Conservation (phyloP, 1,284 basidiomycete species). For the Melampsora americana region DNA sequence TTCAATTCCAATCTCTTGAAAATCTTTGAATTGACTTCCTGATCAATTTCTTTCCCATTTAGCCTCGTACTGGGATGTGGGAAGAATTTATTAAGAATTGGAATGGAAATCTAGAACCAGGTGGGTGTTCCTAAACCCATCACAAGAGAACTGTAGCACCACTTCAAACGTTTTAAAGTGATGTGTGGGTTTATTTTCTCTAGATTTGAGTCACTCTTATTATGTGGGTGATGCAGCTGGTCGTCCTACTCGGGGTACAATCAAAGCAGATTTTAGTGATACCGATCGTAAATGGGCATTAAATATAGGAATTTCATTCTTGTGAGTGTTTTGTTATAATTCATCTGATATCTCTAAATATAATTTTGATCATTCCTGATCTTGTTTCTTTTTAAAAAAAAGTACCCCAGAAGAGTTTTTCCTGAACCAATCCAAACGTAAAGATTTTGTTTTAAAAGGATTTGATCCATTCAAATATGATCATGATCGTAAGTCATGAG, state of each 20-base stretch:
- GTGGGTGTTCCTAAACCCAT: too few relatives aligned
- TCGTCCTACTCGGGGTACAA: conserved; percentile 55
- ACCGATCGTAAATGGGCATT: conserved; percentile 61
- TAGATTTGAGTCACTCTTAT: conserved; percentile 58
- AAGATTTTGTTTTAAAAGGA: conserved; percentile 61
- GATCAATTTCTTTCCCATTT: background rate
- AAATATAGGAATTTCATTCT: conserved; percentile 15
- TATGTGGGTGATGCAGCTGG: conserved; percentile 91
- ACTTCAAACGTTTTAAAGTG: background rate
- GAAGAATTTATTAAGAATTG: conserved; percentile 50
- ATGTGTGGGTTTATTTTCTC: background rate
- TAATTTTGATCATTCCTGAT: background rate
- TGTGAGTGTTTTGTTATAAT: background rate
- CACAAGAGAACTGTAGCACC: too few relatives aligned
- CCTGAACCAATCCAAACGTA: conserved; percentile 59
- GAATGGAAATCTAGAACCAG: conserved; percentile 30
- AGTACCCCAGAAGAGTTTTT: conserved; percentile 69
- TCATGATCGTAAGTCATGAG: conserved; percentile 32
- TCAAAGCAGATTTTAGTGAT: conserved; percentile 64
- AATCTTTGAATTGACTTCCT: background rate
- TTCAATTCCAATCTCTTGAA: background rate
- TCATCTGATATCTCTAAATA: background rate
- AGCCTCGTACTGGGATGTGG: conserved; percentile 82
- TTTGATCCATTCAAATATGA: conserved; percentile 56
- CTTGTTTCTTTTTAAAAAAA: conserved; percentile 6